phyloP scores from a whole-genome alignment of 805 yeast genomes.

The Scheffersomyces spartinae region DNA sequence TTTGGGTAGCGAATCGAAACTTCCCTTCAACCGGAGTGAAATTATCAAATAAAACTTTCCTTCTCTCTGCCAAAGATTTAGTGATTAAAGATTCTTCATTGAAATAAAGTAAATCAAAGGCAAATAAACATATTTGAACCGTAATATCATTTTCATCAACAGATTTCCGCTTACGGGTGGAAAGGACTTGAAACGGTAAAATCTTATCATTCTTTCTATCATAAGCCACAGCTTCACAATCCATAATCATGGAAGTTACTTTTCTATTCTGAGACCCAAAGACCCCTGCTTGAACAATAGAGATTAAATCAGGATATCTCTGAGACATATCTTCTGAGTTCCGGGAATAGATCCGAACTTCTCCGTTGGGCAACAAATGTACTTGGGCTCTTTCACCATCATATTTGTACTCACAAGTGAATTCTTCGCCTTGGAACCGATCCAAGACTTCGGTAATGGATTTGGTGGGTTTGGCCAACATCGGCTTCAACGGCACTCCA shows the following conservation, averaged over 20 bases:
- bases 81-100: slow-evolving; percentile 66
- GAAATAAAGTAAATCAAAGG: slow-evolving; percentile 71
- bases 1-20: slow-evolving; percentile 66
- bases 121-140: slow-evolving; percentile 86
- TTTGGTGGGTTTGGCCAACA: slow-evolving; percentile 97
- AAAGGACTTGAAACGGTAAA: slow-evolving; percentile 83
- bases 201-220: slow-evolving; percentile 68
- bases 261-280: slow-evolving; percentile 22
- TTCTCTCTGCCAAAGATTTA: slow-evolving; percentile 57
- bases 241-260: slow-evolving; percentile 71
- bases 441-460: slow-evolving; percentile 87
- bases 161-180: slow-evolving; percentile 90
- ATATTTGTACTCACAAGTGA: slow-evolving; percentile 93
- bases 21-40: slow-evolving; percentile 60
- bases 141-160: slow-evolving; percentile 81
- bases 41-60: slow-evolving; percentile 45
- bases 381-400: slow-evolving; percentile 98
- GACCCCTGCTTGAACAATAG: slow-evolving; percentile 52
- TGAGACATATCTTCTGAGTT: slow-evolving; percentile 96
- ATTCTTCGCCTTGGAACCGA: slow-evolving; percentile 70
- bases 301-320: slow-evolving; percentile 82
- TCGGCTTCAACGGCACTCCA: slow-evolving; percentile 92
- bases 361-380: slow-evolving; percentile 57
- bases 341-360: slow-evolving; percentile 74
- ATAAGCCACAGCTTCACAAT: slow-evolving; percentile 98